Evolutionary conservation across 306 rosid genomes (phyloP), one percentile per base, ranked within the genome.

Genomic region (barrel medic (Medicago truncatula)): DNA sequence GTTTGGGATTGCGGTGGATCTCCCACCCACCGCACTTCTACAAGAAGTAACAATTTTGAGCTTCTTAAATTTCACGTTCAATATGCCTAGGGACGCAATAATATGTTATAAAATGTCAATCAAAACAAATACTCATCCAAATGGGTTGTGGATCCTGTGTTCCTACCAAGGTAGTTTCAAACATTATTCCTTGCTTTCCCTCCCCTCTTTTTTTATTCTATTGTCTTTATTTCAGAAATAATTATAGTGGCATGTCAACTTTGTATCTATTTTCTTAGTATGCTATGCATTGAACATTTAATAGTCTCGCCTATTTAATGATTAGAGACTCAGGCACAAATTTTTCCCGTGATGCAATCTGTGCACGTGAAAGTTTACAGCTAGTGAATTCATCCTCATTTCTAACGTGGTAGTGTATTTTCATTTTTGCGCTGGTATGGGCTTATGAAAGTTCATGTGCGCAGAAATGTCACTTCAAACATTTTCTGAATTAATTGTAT

Each of bases 141-240:
- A 85, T 90, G 95, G 97, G 97, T 21, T 89, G 96, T 5, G 93
- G 98, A 75, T 82, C 89, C 14, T 90, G 85, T 50, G 39, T 85
- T 67, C 98, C 97, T 4, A 76, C 84, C 14, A 90, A 84, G 96
- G 96, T 95, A 63, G 7, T 43, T 28, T 40, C 8, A 28, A 38
- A 36, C 41, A 21, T 73, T 44, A 20, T 67, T 36, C 9, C 7
- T 14, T 59, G 66, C 8, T 13, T 10, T 23, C 21, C 44, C 3
- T 7, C 13, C 7, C 7, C 7, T 2, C 2, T 23, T 23, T 47
- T 8, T 13, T n/a, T 20, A 3, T 57, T 21, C n/a, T 11, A 2
- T 0, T 58, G 11, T 58, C 17, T 49, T 13, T 0, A 2, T 40
- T 40, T 40, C 15, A 11, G n/a, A 41, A 39, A 41, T 5, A 23